Evolutionary conservation across 495 filamentous ascomycete species (phyloP).

Genomic region (Cercophora sp.): DNA sequence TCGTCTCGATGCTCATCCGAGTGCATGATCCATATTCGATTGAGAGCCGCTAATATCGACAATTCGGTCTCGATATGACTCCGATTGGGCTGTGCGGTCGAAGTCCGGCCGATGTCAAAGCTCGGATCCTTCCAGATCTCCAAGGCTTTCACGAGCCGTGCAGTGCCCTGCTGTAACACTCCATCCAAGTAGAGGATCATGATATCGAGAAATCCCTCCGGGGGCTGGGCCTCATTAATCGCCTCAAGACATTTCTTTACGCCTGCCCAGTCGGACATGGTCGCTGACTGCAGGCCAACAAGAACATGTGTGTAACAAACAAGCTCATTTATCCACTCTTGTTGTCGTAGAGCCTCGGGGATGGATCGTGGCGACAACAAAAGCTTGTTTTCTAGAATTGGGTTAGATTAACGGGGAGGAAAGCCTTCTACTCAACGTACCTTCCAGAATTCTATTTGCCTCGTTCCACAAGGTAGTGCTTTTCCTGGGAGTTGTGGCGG

Average conservation of each 20-base stretch:
- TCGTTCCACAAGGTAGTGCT: conserved; percentile 43
- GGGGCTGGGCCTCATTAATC: conserved; percentile 28
- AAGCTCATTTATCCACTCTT: conserved; percentile 40
- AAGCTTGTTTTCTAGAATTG: conserved; percentile 26
- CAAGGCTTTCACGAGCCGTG: conserved; percentile 62
- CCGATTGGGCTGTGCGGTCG: conserved; percentile 25
- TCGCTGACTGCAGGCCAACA: conserved; percentile 44
- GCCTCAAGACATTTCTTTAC: conserved; percentile 42
- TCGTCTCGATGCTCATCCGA: conserved; percentile 50
- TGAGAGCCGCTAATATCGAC: conserved; percentile 73
- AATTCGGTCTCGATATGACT: conserved; percentile 65
- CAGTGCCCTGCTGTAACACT: conserved; percentile 73
- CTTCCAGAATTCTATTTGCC: conserved; percentile 29
- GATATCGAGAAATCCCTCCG: conserved; percentile 30
- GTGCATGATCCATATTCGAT: conserved; percentile 77
- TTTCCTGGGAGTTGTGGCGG: conserved; percentile 62
- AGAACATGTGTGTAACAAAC: conserved; percentile 45
- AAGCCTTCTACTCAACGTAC: conserved; percentile 12
- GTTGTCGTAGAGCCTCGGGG: conserved; percentile 40
- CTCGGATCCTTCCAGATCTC: conserved; percentile 57
- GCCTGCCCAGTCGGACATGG: conserved; percentile 40
- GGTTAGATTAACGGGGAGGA: conserved; percentile 16
- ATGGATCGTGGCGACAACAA: conserved; percentile 31
- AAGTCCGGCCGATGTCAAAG: conserved; percentile 49
- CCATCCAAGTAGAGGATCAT: conserved; percentile 66